Conservation (phyloP, 2,329 filamentous ascomycete genomes). For the Arthrobotrys sphaeroides region DNA sequence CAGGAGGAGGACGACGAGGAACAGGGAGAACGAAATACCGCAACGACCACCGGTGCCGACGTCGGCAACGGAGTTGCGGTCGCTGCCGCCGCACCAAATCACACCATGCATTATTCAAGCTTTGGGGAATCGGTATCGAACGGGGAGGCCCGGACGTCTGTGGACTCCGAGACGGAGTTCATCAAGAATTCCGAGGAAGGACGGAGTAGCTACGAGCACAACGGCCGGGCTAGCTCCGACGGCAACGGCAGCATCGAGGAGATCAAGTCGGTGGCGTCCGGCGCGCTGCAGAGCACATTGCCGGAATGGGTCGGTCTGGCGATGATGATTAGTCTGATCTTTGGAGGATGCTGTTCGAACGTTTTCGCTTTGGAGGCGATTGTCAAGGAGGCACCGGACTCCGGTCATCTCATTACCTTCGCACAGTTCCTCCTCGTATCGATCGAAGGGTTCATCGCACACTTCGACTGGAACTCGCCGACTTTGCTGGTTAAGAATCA, state of each 20-base stretch:
- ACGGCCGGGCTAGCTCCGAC: conserved; percentile 33
- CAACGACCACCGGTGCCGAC: conserved; percentile 37
- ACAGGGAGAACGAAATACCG: neutral
- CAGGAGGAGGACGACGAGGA: too few species aligned
- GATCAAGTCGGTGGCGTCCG: conserved; percentile 26
- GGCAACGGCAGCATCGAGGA: conserved; percentile 32
- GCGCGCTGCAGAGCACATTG: conserved; percentile 59
- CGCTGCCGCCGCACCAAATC: neutral
- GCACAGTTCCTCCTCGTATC: conserved; percentile 88
- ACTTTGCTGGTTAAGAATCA: conserved; percentile 77
- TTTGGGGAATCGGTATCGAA: conserved; percentile 22
- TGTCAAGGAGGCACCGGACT: conserved; percentile 85
- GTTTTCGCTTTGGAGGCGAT: conserved; percentile 97
- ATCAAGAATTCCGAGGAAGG: conserved; percentile 53
- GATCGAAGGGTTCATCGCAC: conserved; percentile 77
- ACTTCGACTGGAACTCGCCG: conserved; percentile 73
- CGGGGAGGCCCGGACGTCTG: conserved; percentile 25
- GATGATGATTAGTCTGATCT: conserved; percentile 83
- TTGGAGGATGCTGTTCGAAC: conserved; percentile 94
- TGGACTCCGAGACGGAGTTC: conserved; percentile 38
- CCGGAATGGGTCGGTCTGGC: conserved; percentile 72
- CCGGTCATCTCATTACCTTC: conserved; percentile 86
- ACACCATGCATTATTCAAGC: conserved; percentile 32
- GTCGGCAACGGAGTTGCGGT: neutral
- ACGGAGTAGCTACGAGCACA: conserved; percentile 25